These are phyloP conservation scores for Tranzscheliella williamsii DNA, from an alignment of 1,284 basidiomycete genomes.

Conservation along the genomic window DNA sequence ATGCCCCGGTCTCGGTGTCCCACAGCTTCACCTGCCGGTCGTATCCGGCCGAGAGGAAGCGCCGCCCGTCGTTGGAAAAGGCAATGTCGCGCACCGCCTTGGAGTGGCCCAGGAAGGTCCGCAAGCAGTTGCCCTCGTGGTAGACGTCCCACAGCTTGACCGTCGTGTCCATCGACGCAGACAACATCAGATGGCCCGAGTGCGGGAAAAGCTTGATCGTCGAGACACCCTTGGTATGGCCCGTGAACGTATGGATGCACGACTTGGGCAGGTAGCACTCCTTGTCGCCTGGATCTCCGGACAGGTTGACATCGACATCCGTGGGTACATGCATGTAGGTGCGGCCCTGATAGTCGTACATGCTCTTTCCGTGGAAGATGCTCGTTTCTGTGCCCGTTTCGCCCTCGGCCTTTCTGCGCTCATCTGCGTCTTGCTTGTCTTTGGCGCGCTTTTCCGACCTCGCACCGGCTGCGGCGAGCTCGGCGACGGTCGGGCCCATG, in stretches of 20 bases:
- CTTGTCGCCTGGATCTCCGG: conserved; percentile 78
- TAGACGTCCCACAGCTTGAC: conserved; percentile 99
- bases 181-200: conserved; percentile 88
- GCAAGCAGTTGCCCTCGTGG: conserved; percentile 90
- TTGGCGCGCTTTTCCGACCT: conserved; percentile 69
- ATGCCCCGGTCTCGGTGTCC: conserved; percentile 98
- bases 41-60: conserved; percentile 89
- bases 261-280: conserved; percentile 91
- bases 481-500: conserved; percentile 66
- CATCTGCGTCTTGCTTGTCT: conserved; percentile 63
- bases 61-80: conserved; percentile 88
- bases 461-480: conserved; percentile 68
- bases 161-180: conserved; percentile 96
- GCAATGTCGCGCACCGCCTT: conserved; percentile 95
- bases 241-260: conserved; percentile 96
- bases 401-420: conserved; percentile 72
- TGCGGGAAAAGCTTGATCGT: conserved; percentile 87
- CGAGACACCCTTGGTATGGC: conserved; percentile 95
- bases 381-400: conserved; percentile 87
- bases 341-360: conserved; percentile 95
- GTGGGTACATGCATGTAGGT: conserved; percentile 95
- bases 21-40: conserved; percentile 97
- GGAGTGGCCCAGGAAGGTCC: conserved; percentile 95
- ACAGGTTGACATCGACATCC: conserved; percentile 69
- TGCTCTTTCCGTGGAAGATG: conserved; percentile 94